phyloP scores from a whole-genome alignment of 306 rosid genomes.

The Dalbergia cochinchinensis region DNA sequence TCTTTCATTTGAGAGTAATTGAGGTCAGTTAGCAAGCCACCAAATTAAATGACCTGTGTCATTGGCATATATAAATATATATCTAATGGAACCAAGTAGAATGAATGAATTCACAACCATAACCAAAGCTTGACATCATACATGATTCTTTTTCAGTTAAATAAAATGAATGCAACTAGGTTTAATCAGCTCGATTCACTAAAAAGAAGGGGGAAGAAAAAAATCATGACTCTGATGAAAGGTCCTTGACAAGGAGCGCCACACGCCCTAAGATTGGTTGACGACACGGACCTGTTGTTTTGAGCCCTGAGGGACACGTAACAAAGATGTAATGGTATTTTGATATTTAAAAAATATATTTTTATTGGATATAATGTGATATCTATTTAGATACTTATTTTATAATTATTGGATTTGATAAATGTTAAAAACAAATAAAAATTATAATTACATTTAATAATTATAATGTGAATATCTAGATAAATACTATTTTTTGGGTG shows the following conservation, averaged over 20 bases:
- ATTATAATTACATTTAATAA: no score
- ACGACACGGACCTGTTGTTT: slow-evolving; percentile 25
- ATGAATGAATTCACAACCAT: neutral
- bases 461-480: no score
- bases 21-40: no score
- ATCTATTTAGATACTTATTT: no score
- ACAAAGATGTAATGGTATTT: no score
- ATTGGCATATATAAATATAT: neutral
- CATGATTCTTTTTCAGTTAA: neutral
- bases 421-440: no score
- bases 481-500: no score
- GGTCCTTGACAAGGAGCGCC: slow-evolving; percentile 40
- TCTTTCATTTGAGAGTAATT: no score
- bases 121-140: neutral
- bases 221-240: slow-evolving; percentile 15
- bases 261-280: slow-evolving; percentile 38
- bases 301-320: neutral
- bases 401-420: no score
- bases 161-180: neutral
- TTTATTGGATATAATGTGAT: no score
- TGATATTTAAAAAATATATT: no score
- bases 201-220: neutral
- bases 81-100: slow-evolving; percentile 17
- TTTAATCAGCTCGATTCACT: neutral
- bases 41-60: neutral